Percentiles rank a stretch among this genome's conserved stretches.
These are phyloP conservation scores for Populus hybrid DNA, from an alignment of 441 rosid genomes.

Conservation along the genomic window DNA sequence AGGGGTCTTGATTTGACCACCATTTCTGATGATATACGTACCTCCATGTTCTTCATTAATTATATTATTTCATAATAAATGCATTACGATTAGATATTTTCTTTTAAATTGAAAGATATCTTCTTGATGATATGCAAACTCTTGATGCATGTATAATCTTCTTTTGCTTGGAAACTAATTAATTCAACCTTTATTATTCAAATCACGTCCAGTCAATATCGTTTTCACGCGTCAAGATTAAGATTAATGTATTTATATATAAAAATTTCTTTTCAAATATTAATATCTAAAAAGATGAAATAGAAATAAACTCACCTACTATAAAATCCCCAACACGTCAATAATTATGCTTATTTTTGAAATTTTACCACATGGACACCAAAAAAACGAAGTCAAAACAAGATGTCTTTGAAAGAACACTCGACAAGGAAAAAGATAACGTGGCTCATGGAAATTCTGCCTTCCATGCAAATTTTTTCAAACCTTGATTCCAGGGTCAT, in stretches of 20 bases:
- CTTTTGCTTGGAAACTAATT: neutral
- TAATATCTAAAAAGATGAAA: neutral
- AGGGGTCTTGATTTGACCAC: neutral
- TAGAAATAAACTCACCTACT: neutral
- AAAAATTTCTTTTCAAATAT: no score
- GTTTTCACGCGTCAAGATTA: neutral
- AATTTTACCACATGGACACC: no score
- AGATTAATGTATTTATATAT: neutral
- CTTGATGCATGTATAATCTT: neutral
- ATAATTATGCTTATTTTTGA: no score
- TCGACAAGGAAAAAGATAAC: neutral
- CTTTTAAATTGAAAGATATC: neutral
- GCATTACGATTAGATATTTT: neutral
- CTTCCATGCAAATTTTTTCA: neutral
- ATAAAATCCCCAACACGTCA: neutral
- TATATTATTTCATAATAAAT: neutral
- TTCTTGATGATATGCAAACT: neutral
- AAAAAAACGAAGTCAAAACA: no score
- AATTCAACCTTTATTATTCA: neutral
- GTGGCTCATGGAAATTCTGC: neutral
- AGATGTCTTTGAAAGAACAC: neutral
- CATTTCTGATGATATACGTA: neutral
- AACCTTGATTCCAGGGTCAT: neutral
- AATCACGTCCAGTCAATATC: neutral
- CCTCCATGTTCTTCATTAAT: neutral